phyloP scores from a whole-genome alignment of 179 eudicot species.

The Beta macrorhiza region DNA sequence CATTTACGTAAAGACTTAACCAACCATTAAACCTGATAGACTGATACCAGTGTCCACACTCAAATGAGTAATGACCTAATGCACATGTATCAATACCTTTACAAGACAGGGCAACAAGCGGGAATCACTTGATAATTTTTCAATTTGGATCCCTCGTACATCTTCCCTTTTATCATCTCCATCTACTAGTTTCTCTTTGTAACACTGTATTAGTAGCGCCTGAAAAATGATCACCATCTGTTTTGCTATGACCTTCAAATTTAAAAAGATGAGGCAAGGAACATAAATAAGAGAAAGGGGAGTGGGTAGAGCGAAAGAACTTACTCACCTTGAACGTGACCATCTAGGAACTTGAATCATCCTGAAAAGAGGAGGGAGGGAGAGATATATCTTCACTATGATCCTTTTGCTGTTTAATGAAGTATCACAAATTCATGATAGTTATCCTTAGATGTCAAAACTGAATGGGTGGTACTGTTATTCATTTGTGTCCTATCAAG shows the following conservation, averaged over 20 bases:
- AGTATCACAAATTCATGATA: not conserved
- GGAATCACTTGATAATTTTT: not conserved
- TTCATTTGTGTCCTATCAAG: not conserved
- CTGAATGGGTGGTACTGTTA: not conserved
- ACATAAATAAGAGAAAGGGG: not conserved
- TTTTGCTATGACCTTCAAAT: not conserved
- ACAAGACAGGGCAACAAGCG: not conserved
- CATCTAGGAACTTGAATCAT: not conserved
- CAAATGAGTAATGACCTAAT: not conserved
- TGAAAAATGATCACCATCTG: not conserved
- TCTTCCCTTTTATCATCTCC: not conserved
- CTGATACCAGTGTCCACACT: not conserved
- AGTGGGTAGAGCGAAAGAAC: not conserved
- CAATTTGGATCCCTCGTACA: not conserved
- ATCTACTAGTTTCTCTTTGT: not conserved
- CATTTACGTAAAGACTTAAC: not conserved
- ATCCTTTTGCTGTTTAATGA: not conserved
- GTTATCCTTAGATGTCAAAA: not conserved
- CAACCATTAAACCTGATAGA: not conserved
- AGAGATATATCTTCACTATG: not conserved
- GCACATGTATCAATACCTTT: not conserved
- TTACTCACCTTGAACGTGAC: not conserved
- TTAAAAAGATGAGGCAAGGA: not conserved
- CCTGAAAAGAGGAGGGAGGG: not conserved
- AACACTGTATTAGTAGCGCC: not conserved